Percentiles rank a stretch among this genome's conserved stretches.
phyloP scores from a whole-genome alignment of 345 rosid species.

The Turnera subulata region DNA sequence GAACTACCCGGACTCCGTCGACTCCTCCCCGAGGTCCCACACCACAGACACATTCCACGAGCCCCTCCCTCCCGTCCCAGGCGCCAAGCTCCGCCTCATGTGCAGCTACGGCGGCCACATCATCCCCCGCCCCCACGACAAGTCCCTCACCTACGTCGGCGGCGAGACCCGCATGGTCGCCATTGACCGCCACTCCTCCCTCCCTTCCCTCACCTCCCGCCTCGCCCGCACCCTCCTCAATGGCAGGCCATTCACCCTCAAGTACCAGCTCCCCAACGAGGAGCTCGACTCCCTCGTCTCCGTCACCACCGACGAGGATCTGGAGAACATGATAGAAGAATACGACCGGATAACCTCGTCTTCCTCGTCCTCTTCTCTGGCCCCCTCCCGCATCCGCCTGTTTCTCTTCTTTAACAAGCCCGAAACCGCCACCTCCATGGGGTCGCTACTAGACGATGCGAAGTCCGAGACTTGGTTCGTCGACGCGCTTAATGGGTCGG shows the following conservation, averaged over 20 bases:
- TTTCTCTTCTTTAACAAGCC: slow-evolving; percentile 67
- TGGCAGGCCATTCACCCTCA: slow-evolving; percentile 63
- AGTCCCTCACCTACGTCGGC: slow-evolving; percentile 63
- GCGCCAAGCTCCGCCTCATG: slow-evolving; percentile 74
- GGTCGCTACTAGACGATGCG: slow-evolving; percentile 52
- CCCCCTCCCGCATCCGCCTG: slow-evolving; percentile 51
- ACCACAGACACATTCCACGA: slow-evolving; percentile 23
- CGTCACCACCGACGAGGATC: slow-evolving; percentile 73
- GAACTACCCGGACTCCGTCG: slow-evolving; percentile 33
- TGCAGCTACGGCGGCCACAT: slow-evolving; percentile 88
- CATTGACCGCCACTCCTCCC: slow-evolving; percentile 60
- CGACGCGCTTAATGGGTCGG: slow-evolving; percentile 68
- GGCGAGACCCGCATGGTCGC: slow-evolving; percentile 68
- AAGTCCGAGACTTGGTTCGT: slow-evolving; percentile 84
- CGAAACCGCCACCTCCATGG: slow-evolving; percentile 73
- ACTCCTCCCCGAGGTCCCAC: slow-evolving; percentile 52
- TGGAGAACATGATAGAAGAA: slow-evolving; percentile 80
- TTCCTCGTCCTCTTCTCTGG: slow-evolving; percentile 25
- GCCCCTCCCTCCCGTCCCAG: slow-evolving; percentile 51
- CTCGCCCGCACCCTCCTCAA: slow-evolving; percentile 62
- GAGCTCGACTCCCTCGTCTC: slow-evolving; percentile 85
- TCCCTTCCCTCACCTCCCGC: slow-evolving; percentile 43
- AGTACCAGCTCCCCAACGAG: slow-evolving; percentile 82
- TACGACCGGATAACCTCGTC: slow-evolving; percentile 49
- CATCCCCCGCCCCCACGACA: slow-evolving; percentile 89